Evolutionary conservation across 2,329 filamentous ascomycete species (phyloP).

Genomic region (Macroventuria anomochaeta): DNA sequence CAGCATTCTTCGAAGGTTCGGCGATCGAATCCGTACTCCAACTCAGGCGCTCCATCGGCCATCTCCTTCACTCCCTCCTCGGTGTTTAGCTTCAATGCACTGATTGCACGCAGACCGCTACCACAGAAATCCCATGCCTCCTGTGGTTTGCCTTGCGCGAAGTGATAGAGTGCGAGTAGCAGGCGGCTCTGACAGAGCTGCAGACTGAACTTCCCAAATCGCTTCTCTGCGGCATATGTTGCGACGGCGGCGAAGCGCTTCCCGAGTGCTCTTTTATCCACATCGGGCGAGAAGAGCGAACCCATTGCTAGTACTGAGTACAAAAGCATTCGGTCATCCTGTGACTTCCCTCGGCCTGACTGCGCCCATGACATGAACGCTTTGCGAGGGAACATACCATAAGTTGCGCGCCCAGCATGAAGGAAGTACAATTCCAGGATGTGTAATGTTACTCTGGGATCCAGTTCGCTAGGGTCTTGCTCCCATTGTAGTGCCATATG

Average conservation of each 20-base stretch:
- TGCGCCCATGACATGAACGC: slow-evolving; percentile 63
- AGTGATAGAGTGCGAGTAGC: slow-evolving; percentile 71
- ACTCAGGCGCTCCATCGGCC: slow-evolving; percentile 54
- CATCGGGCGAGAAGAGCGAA: slow-evolving; percentile 60
- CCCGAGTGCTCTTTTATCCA: slow-evolving; percentile 54
- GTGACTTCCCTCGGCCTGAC: slow-evolving; percentile 55
- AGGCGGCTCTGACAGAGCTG: slow-evolving; percentile 72
- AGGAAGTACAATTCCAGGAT: slow-evolving; percentile 64
- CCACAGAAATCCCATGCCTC: slow-evolving; percentile 70
- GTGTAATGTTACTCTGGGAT: slow-evolving; percentile 58
- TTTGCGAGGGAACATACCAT: slow-evolving; percentile 62
- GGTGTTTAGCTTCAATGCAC: slow-evolving; percentile 67
- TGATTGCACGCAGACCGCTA: slow-evolving; percentile 65
- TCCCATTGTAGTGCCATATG: slow-evolving; percentile 52
- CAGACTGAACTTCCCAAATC: slow-evolving; percentile 61
- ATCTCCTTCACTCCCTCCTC: slow-evolving; percentile 59
- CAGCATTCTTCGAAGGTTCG: slow-evolving; percentile 69
- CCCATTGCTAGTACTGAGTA: slow-evolving; percentile 66
- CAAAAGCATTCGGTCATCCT: slow-evolving; percentile 65
- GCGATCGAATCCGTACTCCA: slow-evolving; percentile 65
- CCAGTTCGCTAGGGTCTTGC: slow-evolving; percentile 61
- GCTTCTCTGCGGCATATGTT: slow-evolving; percentile 61
- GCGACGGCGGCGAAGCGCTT: slow-evolving; percentile 62
- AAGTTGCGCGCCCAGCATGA: slow-evolving; percentile 62
- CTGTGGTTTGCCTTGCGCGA: slow-evolving; percentile 64